Conservation (phyloP, 495 filamentous ascomycete species). For the Aspergillus heteromorphus region DNA sequence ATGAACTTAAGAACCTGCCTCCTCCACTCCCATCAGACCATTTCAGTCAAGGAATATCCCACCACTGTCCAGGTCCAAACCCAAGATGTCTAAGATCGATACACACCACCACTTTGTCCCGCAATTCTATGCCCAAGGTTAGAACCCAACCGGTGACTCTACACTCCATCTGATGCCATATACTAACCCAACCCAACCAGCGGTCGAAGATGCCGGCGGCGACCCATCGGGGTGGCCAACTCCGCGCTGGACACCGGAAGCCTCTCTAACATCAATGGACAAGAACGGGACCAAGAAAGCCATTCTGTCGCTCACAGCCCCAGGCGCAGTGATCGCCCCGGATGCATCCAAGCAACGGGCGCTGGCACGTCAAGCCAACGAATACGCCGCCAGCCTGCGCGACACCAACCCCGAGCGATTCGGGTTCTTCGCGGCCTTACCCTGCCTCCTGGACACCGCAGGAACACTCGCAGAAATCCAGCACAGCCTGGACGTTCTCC, state of each 20-base stretch:
- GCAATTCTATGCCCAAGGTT: constrained; percentile 34
- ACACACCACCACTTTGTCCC: constrained; percentile 43
- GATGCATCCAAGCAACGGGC: constrained; percentile 19
- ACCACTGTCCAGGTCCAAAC: too few species aligned
- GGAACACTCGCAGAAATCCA: constrained; percentile 36
- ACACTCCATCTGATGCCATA: not conserved
- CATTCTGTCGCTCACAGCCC: constrained; percentile 45
- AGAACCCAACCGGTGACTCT: too few species aligned
- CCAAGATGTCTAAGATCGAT: too few species aligned
- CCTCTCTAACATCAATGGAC: not conserved
- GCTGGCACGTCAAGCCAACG: constrained; percentile 41
- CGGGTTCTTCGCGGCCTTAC: constrained; percentile 45
- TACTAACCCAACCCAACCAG: too few species aligned
- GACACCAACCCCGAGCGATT: constrained; percentile 35
- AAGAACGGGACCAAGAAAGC: constrained; percentile 19
- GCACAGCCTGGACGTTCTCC: constrained; percentile 39
- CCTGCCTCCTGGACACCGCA: constrained; percentile 32
- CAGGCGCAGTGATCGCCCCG: constrained; percentile 23
- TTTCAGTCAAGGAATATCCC: too few species aligned
- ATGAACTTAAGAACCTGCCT: too few species aligned
- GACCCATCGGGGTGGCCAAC: constrained; percentile 36
- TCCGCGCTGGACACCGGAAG: constrained; percentile 35
- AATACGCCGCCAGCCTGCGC: constrained; percentile 35
- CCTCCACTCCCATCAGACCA: too few species aligned
- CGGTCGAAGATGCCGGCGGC: constrained; percentile 25